Base-by-base conservation (phyloP, 306 rosid genomes). In the Psophocarpus tetragonolobus region DNA sequence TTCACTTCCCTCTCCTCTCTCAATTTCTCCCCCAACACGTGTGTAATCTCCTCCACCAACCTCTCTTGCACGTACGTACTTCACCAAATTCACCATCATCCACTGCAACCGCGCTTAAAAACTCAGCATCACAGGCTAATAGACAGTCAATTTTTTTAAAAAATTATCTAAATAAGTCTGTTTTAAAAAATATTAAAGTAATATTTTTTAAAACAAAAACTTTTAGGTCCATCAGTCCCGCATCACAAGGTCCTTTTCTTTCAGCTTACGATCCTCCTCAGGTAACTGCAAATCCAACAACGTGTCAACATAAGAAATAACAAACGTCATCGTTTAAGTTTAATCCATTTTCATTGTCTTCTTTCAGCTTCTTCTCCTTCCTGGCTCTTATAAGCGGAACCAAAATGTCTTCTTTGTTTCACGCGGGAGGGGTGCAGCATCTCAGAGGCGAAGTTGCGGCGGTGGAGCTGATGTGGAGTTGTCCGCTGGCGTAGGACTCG, bases 81-180 rank as follows among this genome's bases (percentile, higher is more conserved):
- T 84, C 45, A 84, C 90, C 76, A 87, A 3, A 75, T 84, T 87
- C 3, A 86, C 88, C 88, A 87, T 44, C 11, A 87, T 79, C 90
- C 90, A 87, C 29, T 87, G 67, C 80, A 87, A 18, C 88, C 0
- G 73, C 84, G 61, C 48, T 48, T 2, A 85, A 56, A 74, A 85
- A 81, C 47, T 85, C 88, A 0, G 68, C 60, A 26, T n/a, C 88
- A 85, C 17, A 85, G 24, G n/a, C n/a, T n/a, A n/a, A n/a, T n/a
- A n/a, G n/a, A n/a, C n/a, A n/a, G n/a, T n/a, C n/a, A n/a, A n/a
- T n/a, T n/a, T n/a, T n/a, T n/a, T n/a, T n/a, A n/a, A n/a, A n/a
- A n/a, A n/a, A n/a, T n/a, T n/a, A n/a, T n/a, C n/a, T n/a, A n/a
- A n/a, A n/a, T n/a, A n/a, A n/a, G n/a, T n/a, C n/a, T n/a, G n/a